Evolutionary conservation across 108 stramenopile genomes (phyloP).

Genomic region (Nitzschia inconspicua): DNA sequence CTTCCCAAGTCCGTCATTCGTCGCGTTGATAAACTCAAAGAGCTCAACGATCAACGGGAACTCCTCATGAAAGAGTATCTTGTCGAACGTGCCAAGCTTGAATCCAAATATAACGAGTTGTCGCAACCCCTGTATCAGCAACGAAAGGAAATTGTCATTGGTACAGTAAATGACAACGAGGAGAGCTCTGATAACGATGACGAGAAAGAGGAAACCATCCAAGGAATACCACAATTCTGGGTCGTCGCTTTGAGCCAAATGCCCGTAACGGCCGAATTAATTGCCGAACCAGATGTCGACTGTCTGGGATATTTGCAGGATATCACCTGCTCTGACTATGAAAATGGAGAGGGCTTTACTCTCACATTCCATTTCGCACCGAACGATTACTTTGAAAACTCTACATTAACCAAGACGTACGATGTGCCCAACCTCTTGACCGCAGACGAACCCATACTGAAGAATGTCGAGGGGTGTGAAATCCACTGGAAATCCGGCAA

Average conservation of each 20-base stretch:
- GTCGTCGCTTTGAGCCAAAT: constrained; percentile 69
- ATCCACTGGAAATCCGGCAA: constrained; percentile 84
- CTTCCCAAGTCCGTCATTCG: constrained; percentile 50
- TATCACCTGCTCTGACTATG: constrained; percentile 66
- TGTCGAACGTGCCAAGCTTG: constrained; percentile 75
- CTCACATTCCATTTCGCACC: constrained; percentile 80
- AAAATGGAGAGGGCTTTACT: constrained; percentile 83
- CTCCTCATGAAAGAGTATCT: constrained; percentile 57
- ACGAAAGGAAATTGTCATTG: constrained; percentile 45
- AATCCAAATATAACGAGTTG: constrained; percentile 58
- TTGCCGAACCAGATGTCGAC: constrained; percentile 83
- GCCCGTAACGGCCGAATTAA: constrained; percentile 63
- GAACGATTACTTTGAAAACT: constrained; percentile 89
- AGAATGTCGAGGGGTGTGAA: constrained; percentile 73
- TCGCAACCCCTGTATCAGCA: constrained; percentile 67
- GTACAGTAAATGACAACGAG: constrained; percentile 37
- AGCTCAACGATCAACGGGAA: constrained; percentile 57
- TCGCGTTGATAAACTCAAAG: constrained; percentile 60
- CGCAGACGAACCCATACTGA: constrained; percentile 90
- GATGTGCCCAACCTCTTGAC: constrained; percentile 87
- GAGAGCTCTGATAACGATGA: constrained; percentile 6
- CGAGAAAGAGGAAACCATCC: constrained; percentile 17
- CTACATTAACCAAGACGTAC: constrained; percentile 83
- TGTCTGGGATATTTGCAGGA: constrained; percentile 73
- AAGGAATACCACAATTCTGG: constrained; percentile 92